Base-by-base conservation (phyloP, 352 stramenopile genomes). In the Globisporangium lucens region DNA sequence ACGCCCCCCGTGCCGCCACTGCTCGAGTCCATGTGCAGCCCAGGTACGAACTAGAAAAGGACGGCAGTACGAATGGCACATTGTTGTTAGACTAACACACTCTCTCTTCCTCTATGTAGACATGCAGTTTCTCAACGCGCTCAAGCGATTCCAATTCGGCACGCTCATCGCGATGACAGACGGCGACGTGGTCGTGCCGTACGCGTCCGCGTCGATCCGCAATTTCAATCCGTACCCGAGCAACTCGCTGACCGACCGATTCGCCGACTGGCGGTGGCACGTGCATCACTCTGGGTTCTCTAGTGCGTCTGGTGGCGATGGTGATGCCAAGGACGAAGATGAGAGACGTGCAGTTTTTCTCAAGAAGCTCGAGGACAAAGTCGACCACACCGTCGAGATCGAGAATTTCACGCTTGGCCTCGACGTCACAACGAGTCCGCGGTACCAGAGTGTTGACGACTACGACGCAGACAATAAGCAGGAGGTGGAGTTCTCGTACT, bases 151-250 rank as follows among this genome's bases (percentile, higher is more conserved):
- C 46, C 72, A 68, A 15, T 63, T 82, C 61, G 84, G 85, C 51
- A 93, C 85, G 15, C 68, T 93, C 33, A 72, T 94, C 22, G 86
- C 86, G 17, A 89, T 94, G 77, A 87, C 85, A 12, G 83, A 94
- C 27, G 86, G 86, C 30, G 86, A 94, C 46, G 67, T 92, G 20
- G 71, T 92, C 36, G 86, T 94, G 35, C 86, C 83, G 29, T 92
- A 87, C 36, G 71, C 83, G 5, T 92, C 86, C 4, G 83, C 82
- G 8, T 89, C 86, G 38, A 88, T 94, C 63, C 80, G 80, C 35
- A 94, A 79, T 59, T 79, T 81, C 67, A 92, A 83, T 63, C 85
- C 79, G 7, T 94, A 90, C 62, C 72, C 67, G 29, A 91, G 76
- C 38, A 74, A 72, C 2, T 69, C 85, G 46, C 64, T 90, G 1